Percentiles rank a stretch among this genome's conserved stretches.
phyloP scores from a whole-genome alignment of 2,329 filamentous ascomycete genomes.

The Fusarium solani-melongenae region DNA sequence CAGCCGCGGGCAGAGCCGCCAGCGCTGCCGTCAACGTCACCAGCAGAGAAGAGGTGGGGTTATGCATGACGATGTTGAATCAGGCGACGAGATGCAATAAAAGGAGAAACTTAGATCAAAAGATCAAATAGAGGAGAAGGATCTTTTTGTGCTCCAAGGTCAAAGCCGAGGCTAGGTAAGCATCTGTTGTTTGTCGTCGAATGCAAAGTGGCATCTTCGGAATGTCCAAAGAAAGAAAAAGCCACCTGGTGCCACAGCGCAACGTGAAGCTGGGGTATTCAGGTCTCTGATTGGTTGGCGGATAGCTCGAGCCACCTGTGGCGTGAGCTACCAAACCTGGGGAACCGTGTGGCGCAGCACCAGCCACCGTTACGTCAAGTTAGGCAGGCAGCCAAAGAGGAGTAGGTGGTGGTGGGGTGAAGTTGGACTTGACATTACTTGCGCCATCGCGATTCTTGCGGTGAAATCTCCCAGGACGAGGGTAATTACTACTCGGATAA shows the following conservation, averaged over 20 bases:
- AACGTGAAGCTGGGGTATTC: conserved; percentile 27
- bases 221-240: conserved; percentile 40
- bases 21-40: conserved; percentile 66
- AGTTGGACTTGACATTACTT: conserved; percentile 23
- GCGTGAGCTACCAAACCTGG: conserved; percentile 25
- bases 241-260: conserved; percentile 42
- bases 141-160: conserved; percentile 16
- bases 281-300: conserved; percentile 14
- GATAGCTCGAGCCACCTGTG: conserved; percentile 42
- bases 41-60: conserved; percentile 58
- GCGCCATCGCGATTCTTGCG: conserved; percentile 22
- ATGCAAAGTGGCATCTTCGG: conserved; percentile 45
- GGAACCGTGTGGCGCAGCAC: conserved; percentile 31
- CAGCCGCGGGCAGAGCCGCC: conserved; percentile 71
- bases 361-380: conserved; percentile 27
- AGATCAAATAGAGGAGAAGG: background rate
- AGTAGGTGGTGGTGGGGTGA: conserved; percentile 25
- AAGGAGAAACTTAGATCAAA: background rate
- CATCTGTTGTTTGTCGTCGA: conserved; percentile 20
- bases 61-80: conserved; percentile 60
- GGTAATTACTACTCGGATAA: background rate
- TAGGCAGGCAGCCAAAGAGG: conserved; percentile 18
- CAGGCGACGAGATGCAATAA: background rate
- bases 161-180: conserved; percentile 16
- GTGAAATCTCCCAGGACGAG: background rate